Conservation (phyloP, 1,284 basidiomycete genomes). For the Ceratobasidium sp. region DNA sequence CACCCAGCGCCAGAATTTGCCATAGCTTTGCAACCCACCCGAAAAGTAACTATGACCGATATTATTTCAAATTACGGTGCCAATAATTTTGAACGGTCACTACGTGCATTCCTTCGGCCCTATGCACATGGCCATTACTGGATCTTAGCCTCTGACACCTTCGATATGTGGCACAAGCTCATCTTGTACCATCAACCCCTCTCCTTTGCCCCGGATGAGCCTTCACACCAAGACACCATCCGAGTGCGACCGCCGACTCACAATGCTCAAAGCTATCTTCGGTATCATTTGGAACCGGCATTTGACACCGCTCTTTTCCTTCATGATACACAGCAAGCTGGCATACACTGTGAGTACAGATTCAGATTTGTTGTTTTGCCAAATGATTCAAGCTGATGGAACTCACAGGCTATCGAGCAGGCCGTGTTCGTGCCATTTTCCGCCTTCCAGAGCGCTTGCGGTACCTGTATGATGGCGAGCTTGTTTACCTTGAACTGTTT, state of each 20-base stretch:
- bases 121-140: not conserved
- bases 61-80: not conserved
- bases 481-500: constrained; percentile 22
- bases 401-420: constrained; percentile 12
- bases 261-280: not conserved
- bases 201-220: not conserved
- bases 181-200: not conserved
- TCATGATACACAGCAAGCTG: not conserved
- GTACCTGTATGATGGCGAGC: not conserved
- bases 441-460: not conserved
- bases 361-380: not conserved
- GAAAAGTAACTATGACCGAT: not conserved
- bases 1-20: not conserved
- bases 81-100: not conserved
- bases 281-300: no score
- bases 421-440: constrained; percentile 11
- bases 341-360: not conserved
- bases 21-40: constrained; percentile 1
- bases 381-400: not conserved
- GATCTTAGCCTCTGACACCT: not conserved
- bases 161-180: constrained; percentile 7
- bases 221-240: not conserved
- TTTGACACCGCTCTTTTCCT: constrained; percentile 11
- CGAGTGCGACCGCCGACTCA: not conserved
- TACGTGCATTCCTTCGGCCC: not conserved